Evolutionary conservation across 352 stramenopile species (phyloP), one percentile per base, ranked within the genome.

Genomic region (Globisporangium cederbergense): DNA sequence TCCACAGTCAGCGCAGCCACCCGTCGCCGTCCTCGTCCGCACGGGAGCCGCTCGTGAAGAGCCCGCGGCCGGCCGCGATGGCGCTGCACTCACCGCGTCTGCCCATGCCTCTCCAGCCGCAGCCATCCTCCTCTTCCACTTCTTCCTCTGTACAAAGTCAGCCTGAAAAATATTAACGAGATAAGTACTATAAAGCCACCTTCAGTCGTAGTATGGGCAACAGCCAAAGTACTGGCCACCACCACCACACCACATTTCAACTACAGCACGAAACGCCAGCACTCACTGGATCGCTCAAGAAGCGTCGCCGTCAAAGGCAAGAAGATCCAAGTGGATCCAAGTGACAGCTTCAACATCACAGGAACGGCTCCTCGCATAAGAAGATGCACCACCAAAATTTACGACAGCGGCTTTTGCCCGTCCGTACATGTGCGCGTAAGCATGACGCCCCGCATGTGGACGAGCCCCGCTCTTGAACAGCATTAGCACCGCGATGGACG

Each of bases 151-250:
- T 69, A 64, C 63, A 53, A 62, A 64, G 46, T 36, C 60, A 66
- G 42, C 60, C 50, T 66, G 62, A 64, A 54, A 52, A 58, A 68
- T 63, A 68, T 45, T 67, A 67, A 47, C 46, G 42, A 45, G 49
- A 47, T 58, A 50, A 60, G 50, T 53, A 60, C 57, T 57, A 49
- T 38, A 55, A 46, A 36, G 16, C 32, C 34, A 16, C 22, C 34
- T 42, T 30, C 4, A 45, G 36, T 42, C 32, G 47, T 25, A 58
- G 59, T 36, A 45, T 28, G 7, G 30, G 28, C 38, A 65, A 18
- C 38, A 42, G 16, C 32, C 14, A 47, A 59, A 16, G 22, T 42
- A 52, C 40, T 42, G 51, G 51, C 16, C 36, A 42, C 36, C 36
- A 42, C 36, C 14, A 57, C 40, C 14, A 10, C 43, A 22, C 43